These are phyloP conservation scores for Fonsecaea multimorphosa DNA, from an alignment of 2,329 filamentous ascomycete species.

Conservation along the genomic window DNA sequence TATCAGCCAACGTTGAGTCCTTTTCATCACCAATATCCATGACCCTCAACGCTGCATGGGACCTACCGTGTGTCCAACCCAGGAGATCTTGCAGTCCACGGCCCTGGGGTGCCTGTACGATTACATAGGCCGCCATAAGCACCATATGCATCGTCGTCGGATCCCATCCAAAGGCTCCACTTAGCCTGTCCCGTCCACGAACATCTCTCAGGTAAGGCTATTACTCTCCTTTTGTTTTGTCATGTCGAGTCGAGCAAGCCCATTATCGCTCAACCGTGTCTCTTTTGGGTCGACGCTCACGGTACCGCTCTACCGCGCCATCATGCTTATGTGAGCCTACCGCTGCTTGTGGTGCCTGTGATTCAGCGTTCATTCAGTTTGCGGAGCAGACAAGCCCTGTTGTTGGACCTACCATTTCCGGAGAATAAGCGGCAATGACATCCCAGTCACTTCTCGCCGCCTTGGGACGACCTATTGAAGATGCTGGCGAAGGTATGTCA, in stretches of 20 bases:
- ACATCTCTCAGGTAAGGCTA: not conserved
- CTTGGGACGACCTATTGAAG: conserved; percentile 41
- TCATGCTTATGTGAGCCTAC: conserved; percentile 2
- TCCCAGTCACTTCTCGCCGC: conserved; percentile 13
- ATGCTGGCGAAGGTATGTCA: conserved; percentile 63
- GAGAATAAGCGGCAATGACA: conserved; percentile 17
- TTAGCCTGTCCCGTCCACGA: not conserved
- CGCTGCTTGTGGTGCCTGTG: not conserved
- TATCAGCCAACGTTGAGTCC: too few relatives aligned
- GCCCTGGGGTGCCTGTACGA: not conserved
- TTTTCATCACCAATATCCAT: not conserved
- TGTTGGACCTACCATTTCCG: not conserved
- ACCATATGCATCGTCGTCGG: conserved; percentile 4
- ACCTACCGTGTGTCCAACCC: not conserved
- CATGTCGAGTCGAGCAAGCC: not conserved
- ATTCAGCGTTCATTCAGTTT: not conserved
- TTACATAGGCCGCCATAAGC: not conserved
- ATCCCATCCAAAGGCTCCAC: not conserved
- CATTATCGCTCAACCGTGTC: conserved; percentile 1
- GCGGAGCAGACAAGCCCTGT: not conserved
- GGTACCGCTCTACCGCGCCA: not conserved
- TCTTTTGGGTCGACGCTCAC: not conserved
- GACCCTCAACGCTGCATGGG: not conserved
- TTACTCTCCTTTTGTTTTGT: not conserved
- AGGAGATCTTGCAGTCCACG: not conserved